phyloP scores from a whole-genome alignment of 1,139 yeast species.

The Pichia sp. region DNA sequence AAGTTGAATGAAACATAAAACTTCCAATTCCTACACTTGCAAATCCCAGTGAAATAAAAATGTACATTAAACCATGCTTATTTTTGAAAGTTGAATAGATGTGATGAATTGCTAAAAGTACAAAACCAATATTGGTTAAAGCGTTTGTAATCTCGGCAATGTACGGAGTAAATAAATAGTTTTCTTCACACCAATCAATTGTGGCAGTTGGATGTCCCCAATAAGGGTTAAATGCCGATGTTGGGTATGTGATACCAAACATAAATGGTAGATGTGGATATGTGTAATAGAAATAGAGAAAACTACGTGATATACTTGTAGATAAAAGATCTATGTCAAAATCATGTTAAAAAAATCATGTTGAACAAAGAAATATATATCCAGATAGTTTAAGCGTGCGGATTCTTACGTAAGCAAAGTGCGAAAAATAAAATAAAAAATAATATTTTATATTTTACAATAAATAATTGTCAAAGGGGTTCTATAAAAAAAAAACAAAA shows the following conservation, averaged over 20 bases:
- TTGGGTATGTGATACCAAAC: conserved; percentile 15
- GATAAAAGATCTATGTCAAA: no score
- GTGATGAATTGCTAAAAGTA: conserved; percentile 62
- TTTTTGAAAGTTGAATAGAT: conserved; percentile 55
- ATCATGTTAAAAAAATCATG: no score
- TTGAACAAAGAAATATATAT: no score
- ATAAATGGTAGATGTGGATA: not conserved
- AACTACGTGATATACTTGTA: no score
- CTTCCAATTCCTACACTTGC: conserved; percentile 86
- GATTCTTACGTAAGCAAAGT: no score
- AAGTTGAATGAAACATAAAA: conserved; percentile 95
- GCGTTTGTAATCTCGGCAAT: conserved; percentile 89
- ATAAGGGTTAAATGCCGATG: conserved; percentile 13
- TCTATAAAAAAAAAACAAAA: no score
- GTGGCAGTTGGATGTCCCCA: conserved; percentile 47
- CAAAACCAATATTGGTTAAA: conserved; percentile 54
- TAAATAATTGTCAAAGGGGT: no score
- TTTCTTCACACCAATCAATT: conserved; percentile 96
- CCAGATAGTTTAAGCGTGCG: no score
- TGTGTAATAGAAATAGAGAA: no score
- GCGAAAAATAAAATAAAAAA: no score
- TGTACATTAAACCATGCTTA: conserved; percentile 61
- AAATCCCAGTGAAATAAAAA: conserved; percentile 71
- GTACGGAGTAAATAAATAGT: conserved; percentile 77
- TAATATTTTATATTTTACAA: no score